Conservation (phyloP, 2,329 filamentous ascomycete genomes). For the Podosphaera fusca region DNA sequence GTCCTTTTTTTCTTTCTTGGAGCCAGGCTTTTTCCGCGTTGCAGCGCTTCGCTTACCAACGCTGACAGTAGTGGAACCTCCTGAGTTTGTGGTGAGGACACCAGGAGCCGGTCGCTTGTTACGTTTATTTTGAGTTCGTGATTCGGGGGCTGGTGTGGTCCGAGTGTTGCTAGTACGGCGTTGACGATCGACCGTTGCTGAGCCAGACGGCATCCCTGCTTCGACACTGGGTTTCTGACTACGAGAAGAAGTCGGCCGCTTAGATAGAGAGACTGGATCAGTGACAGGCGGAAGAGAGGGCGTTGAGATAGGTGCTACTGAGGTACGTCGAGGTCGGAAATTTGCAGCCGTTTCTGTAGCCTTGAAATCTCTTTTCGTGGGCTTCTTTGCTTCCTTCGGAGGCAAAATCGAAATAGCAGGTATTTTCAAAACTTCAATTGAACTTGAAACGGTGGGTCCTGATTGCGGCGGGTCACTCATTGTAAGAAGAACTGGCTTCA, state of each 20-base stretch:
- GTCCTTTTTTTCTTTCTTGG: slow-evolving; percentile 19
- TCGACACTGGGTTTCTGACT: slow-evolving; percentile 13
- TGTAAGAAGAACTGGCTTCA: slow-evolving; percentile 5
- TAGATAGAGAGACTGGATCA: background rate
- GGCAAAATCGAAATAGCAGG: slow-evolving; percentile 17
- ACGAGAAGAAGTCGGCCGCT: slow-evolving; percentile 15
- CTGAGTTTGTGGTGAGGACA: slow-evolving; percentile 28
- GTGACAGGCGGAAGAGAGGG: slow-evolving; percentile 7
- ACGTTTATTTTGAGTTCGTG: slow-evolving; percentile 27
- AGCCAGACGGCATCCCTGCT: slow-evolving; percentile 5
- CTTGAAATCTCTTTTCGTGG: slow-evolving; percentile 8
- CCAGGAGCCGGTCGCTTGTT: slow-evolving; percentile 50
- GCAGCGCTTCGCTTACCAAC: slow-evolving; percentile 50
- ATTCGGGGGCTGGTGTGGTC: slow-evolving; percentile 21
- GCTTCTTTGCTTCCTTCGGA: slow-evolving; percentile 8
- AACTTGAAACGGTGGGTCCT: slow-evolving; percentile 6
- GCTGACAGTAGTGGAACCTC: slow-evolving; percentile 31
- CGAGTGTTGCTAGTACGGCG: slow-evolving; percentile 18
- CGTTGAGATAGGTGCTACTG: slow-evolving; percentile 5
- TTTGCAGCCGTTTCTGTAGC: slow-evolving; percentile 5
- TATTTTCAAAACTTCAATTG: slow-evolving; percentile 5
- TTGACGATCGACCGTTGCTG: slow-evolving; percentile 12
- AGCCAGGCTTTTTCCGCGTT: slow-evolving; percentile 37
- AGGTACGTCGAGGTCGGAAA: slow-evolving; percentile 7
- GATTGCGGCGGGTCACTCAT: slow-evolving; percentile 4